Evolutionary conservation across 2,329 filamentous ascomycete genomes (phyloP).

Genomic region (Neofusicoccum umdonicola): DNA sequence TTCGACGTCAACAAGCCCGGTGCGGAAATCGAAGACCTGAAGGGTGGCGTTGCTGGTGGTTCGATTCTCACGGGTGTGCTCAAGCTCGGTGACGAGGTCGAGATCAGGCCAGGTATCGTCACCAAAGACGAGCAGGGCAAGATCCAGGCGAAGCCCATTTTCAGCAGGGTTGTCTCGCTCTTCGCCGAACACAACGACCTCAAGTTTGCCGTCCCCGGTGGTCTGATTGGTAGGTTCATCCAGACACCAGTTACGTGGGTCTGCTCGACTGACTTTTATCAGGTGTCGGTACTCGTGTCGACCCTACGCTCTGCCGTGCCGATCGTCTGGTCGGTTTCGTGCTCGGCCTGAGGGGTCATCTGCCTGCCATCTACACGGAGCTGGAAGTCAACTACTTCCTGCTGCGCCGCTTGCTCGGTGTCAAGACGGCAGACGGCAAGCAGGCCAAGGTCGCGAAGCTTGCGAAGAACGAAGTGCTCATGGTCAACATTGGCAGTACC

Average conservation of each 20-base stretch:
- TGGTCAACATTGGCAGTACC: slow-evolving; percentile 99
- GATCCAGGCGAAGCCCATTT: slow-evolving; percentile 95
- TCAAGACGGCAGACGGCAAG: slow-evolving; percentile 97
- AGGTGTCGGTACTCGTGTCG: slow-evolving; percentile 92
- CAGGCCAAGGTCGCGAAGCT: slow-evolving; percentile 99
- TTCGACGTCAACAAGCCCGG: slow-evolving; percentile 99
- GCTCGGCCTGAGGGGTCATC: slow-evolving; percentile 85
- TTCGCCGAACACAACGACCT: slow-evolving; percentile 98
- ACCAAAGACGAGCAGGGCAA: slow-evolving; percentile 90
- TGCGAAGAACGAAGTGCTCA: slow-evolving; percentile 97
- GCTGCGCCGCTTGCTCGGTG: slow-evolving; percentile 87
- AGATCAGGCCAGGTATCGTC: slow-evolving; percentile 98
- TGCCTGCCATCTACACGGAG: slow-evolving; percentile 97
- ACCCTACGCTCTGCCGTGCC: slow-evolving; percentile 95
- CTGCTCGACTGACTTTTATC: slow-evolving; percentile 1
- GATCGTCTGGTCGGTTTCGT: slow-evolving; percentile 99
- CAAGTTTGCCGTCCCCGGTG: slow-evolving; percentile 96
- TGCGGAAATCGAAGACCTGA: slow-evolving; percentile 96
- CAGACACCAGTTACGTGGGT: neutral
- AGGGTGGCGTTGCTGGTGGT: slow-evolving; percentile 97
- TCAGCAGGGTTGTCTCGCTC: slow-evolving; percentile 88
- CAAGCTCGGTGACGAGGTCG: slow-evolving; percentile 96
- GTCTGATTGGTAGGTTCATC: slow-evolving; percentile 66
- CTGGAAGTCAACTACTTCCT: slow-evolving; percentile 99
- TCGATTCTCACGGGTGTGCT: slow-evolving; percentile 94